Conservation (phyloP, 352 stramenopile species). For the Pythium chondricola region DNA sequence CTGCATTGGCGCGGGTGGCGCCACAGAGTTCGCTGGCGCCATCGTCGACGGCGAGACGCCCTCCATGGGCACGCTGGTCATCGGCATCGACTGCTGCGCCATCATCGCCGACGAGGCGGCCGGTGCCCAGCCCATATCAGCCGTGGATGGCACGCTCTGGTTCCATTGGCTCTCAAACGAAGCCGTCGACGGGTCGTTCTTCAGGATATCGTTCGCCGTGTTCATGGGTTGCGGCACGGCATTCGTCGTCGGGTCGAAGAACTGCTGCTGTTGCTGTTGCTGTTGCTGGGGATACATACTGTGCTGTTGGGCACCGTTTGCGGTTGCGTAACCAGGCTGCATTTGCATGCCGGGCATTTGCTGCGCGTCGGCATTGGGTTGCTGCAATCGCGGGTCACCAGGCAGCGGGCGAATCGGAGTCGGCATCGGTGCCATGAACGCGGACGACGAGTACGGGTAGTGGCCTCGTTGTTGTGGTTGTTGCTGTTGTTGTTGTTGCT, state of each 20-base stretch:
- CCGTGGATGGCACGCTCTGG: conserved; percentile 14
- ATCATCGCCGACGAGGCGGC: not conserved
- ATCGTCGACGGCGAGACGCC: not conserved
- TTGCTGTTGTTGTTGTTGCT: conserved; percentile 1
- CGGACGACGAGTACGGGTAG: conserved; percentile 53
- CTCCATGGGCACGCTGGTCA: not conserved
- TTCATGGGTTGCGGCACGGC: no score
- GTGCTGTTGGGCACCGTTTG: not conserved
- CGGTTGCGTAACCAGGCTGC: not conserved
- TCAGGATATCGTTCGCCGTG: conserved; percentile 2
- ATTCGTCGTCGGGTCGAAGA: not conserved
- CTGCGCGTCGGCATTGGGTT: conserved; percentile 4
- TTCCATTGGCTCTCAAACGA: conserved; percentile 39
- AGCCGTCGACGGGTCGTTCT: conserved; percentile 21
- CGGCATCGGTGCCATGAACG: conserved; percentile 56
- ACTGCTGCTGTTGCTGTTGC: not conserved
- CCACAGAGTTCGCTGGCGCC: not conserved
- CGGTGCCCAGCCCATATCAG: conserved; percentile 7
- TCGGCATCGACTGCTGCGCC: not conserved
- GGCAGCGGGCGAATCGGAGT: conserved; percentile 70
- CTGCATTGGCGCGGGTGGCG: conserved; percentile 3
- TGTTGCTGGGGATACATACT: not conserved
- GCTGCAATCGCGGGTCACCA: conserved; percentile 47
- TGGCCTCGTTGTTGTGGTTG: conserved; percentile 20
- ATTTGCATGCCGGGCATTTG: not conserved